phyloP scores from a whole-genome alignment of 345 rosid species.

The Bretschneidera sinensis region DNA sequence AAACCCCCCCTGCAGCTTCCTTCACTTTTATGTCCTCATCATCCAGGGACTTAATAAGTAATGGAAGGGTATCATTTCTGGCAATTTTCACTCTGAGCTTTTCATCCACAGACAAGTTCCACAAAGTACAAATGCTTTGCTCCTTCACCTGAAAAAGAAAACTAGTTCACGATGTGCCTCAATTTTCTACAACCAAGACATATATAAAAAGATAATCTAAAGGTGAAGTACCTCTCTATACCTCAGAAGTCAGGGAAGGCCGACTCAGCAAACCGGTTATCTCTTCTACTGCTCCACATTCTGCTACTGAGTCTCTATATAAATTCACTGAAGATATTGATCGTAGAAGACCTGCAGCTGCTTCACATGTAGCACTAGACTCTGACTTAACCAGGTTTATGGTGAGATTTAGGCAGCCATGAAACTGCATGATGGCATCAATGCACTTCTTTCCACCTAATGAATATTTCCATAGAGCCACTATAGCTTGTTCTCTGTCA shows the following conservation, averaged over 20 bases:
- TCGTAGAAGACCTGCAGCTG: constrained; percentile 82
- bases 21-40: constrained; percentile 59
- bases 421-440: constrained; percentile 70
- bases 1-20: constrained; percentile 88
- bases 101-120: constrained; percentile 88
- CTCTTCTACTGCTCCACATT: constrained; percentile 84
- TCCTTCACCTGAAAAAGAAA: constrained; percentile 69
- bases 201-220: constrained; percentile 14
- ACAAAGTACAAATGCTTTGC: constrained; percentile 65
- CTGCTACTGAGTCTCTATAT: constrained; percentile 71
- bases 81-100: constrained; percentile 60
- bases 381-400: constrained; percentile 72
- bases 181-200: constrained; percentile 21
- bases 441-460: constrained; percentile 76
- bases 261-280: constrained; percentile 53
- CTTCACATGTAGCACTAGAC: constrained; percentile 55
- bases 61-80: constrained; percentile 39
- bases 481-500: constrained; percentile 79
- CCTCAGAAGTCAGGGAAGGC: constrained; percentile 68
- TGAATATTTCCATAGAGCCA: constrained; percentile 75
- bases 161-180: constrained; percentile 16
- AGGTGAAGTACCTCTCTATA: constrained; percentile 34
- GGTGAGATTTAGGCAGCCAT: constrained; percentile 68
- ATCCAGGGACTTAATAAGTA: constrained; percentile 57
- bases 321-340: constrained; percentile 60